These are phyloP conservation scores for Exobasidium rhododendri DNA, from an alignment of 1,284 basidiomycete genomes.

Conservation along the genomic window DNA sequence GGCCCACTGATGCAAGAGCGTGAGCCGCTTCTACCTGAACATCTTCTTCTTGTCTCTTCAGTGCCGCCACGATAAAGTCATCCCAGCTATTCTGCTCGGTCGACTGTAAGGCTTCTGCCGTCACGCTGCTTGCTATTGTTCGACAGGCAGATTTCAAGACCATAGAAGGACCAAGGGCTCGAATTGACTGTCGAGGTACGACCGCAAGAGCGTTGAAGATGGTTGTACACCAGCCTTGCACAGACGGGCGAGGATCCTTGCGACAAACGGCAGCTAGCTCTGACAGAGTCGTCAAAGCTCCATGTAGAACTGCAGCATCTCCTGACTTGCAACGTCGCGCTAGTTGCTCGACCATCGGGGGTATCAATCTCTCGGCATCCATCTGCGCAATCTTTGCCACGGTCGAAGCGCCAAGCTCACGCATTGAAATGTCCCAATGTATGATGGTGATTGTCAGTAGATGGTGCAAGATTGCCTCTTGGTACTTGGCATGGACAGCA, in stretches of 20 bases:
- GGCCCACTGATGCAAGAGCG: conserved; percentile 68
- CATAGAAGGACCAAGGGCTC: conserved; percentile 70
- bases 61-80: conserved; percentile 67
- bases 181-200: conserved; percentile 63
- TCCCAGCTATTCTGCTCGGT: conserved; percentile 60
- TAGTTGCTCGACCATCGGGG: not conserved
- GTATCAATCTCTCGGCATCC: conserved; percentile 58
- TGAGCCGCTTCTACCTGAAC: conserved; percentile 73
- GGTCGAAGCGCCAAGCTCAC: conserved; percentile 74
- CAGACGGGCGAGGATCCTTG: conserved; percentile 42
- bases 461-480: conserved; percentile 69
- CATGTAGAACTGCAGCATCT: conserved; percentile 74
- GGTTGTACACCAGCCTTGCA: conserved; percentile 38
- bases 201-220: conserved; percentile 61
- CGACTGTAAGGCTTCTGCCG: conserved; percentile 24
- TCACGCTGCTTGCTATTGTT: conserved; percentile 64
- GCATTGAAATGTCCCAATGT: conserved; percentile 86
- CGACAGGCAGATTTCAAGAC: conserved; percentile 71
- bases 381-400: conserved; percentile 67
- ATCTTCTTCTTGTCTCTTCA: conserved; percentile 65
- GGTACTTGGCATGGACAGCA: conserved; percentile 70
- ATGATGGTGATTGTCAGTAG: conserved; percentile 70
- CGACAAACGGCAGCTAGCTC: conserved; percentile 64
- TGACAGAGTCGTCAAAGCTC: conserved; percentile 70
- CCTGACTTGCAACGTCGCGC: conserved; percentile 63